A percentile compares a stretch with the other conserved stretches of the same genome.
These are phyloP conservation scores for Tricladium varicosporioides DNA, from an alignment of 2,329 filamentous ascomycete genomes.

Conservation along the genomic window DNA sequence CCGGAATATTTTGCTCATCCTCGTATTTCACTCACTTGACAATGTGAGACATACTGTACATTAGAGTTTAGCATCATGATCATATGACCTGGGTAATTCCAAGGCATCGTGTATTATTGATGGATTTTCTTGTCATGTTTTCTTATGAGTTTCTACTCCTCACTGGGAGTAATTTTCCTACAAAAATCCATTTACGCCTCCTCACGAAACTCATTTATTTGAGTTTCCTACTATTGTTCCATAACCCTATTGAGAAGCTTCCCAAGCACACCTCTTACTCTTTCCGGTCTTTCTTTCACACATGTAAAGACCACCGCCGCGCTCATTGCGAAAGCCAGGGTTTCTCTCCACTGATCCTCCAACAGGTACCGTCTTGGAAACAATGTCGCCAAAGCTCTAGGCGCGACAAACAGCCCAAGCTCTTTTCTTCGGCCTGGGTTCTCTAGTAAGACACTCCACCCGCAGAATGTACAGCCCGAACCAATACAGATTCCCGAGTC, in stretches of 20 bases:
- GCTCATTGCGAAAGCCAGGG: constrained; percentile 62
- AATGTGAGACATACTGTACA: too few relatives aligned
- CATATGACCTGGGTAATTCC: too few relatives aligned
- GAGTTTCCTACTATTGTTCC: not conserved
- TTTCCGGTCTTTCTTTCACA: constrained; percentile 57
- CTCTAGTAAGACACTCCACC: constrained; percentile 80
- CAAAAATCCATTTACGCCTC: not conserved
- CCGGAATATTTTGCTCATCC: too few relatives aligned
- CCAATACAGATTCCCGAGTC: constrained; percentile 68
- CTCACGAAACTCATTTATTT: not conserved
- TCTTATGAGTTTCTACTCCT: too few relatives aligned
- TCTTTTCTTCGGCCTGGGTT: constrained; percentile 64
- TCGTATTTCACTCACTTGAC: too few relatives aligned
- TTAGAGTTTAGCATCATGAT: too few relatives aligned
- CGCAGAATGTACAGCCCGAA: constrained; percentile 71
- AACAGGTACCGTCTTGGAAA: constrained; percentile 66
- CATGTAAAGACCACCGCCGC: constrained; percentile 69
- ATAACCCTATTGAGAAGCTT: constrained; percentile 45
- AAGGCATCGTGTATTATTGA: too few relatives aligned
- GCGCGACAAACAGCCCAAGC: constrained; percentile 77
- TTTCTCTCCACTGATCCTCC: constrained; percentile 66
- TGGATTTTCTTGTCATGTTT: too few relatives aligned
- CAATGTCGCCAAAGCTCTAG: constrained; percentile 71
- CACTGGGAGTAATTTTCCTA: too few relatives aligned
- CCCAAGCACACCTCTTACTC: constrained; percentile 69